Conservation (phyloP, 768 basidiomycete species). For the Filobasidium floriforme region DNA sequence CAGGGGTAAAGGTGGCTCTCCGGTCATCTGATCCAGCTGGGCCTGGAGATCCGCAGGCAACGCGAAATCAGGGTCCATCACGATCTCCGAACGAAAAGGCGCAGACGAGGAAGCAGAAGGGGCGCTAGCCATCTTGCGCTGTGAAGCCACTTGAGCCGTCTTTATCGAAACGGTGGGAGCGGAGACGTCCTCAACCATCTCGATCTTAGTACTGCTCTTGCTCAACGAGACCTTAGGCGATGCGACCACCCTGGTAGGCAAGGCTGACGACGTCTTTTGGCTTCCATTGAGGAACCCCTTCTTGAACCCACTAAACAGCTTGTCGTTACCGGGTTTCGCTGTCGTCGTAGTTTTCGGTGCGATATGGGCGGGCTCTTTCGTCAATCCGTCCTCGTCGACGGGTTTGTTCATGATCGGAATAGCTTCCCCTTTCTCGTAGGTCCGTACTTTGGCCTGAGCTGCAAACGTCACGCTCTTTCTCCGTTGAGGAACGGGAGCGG, state of each 20-base stretch:
- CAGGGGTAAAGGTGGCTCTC: background rate
- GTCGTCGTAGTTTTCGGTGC: background rate
- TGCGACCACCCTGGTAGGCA: background rate
- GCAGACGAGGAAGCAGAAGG: background rate
- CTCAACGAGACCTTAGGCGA: background rate
- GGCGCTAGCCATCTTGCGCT: background rate
- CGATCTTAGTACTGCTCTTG: background rate
- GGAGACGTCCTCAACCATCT: background rate
- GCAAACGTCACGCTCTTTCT: conserved; percentile 17
- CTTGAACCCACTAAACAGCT: conserved; percentile 18
- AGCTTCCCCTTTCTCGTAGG: conserved; percentile 16
- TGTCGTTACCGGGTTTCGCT: background rate
- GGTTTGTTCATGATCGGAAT: background rate
- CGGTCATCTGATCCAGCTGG: background rate
- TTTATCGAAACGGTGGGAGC: background rate
- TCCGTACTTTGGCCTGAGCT: conserved; percentile 8
- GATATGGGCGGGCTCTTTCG: background rate
- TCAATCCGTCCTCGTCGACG: background rate
- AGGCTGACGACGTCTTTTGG: background rate
- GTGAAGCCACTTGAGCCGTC: background rate
- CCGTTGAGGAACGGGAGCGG: background rate
- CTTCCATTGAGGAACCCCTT: conserved; percentile 16
- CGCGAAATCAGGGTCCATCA: background rate
- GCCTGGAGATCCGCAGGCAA: background rate
- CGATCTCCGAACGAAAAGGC: background rate